These are phyloP conservation scores for Parafenestella ontariensis DNA, from an alignment of 2,329 filamentous ascomycete species.

Conservation along the genomic window DNA sequence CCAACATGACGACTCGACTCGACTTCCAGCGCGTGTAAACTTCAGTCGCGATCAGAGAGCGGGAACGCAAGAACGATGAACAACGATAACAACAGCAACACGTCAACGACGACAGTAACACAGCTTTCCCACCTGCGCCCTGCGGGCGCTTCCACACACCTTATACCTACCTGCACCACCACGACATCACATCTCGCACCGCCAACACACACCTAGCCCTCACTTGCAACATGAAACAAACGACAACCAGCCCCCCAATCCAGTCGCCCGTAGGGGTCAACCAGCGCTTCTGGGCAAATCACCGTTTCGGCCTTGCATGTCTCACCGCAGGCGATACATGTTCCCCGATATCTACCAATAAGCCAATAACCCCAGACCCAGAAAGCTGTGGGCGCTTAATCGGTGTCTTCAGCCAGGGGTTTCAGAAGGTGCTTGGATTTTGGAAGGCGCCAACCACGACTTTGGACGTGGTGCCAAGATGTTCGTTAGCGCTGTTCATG, in stretches of 20 bases:
- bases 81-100: constrained; percentile 2
- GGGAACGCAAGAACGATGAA: background rate
- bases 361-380: too few relatives aligned
- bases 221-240: constrained; percentile 1
- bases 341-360: background rate
- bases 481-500: background rate
- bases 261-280: background rate
- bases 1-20: constrained; percentile 6
- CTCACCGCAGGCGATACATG: background rate
- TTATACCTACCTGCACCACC: background rate
- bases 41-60: background rate
- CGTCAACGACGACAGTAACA: background rate
- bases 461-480: background rate
- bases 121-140: background rate
- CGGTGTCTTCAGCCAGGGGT: background rate
- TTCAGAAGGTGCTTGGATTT: background rate
- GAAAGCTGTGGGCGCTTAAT: background rate
- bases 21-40: background rate
- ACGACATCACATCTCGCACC: background rate
- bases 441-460: background rate
- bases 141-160: background rate
- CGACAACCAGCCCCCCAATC: too few relatives aligned
- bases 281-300: background rate
- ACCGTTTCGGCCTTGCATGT: constrained; percentile 1
- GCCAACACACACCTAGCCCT: background rate